Conservation (phyloP, 1,284 basidiomycete genomes). For the Sphaerobolus stellatus region DNA sequence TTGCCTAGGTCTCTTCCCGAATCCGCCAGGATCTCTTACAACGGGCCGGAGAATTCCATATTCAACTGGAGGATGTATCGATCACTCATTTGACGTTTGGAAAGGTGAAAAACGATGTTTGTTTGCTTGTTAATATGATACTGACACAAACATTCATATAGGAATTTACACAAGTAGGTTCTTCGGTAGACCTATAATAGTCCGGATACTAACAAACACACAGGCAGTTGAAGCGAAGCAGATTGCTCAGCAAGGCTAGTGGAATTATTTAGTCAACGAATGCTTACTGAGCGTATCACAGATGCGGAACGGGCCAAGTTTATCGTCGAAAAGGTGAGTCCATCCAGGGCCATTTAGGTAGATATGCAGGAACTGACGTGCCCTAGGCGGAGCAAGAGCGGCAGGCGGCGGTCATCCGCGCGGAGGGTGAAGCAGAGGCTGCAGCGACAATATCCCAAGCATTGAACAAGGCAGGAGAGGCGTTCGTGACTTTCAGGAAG, state of each 20-base stretch:
- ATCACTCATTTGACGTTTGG: slow-evolving; percentile 87
- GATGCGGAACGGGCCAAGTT: slow-evolving; percentile 99
- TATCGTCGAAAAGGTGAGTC: slow-evolving; percentile 89
- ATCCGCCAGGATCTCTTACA: slow-evolving; percentile 92
- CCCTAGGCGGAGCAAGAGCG: slow-evolving; percentile 94
- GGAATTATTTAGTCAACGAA: background rate
- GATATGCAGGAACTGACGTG: no score
- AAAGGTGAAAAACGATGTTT: slow-evolving; percentile 47
- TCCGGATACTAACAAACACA: background rate
- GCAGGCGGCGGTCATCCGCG: slow-evolving; percentile 96
- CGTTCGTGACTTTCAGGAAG: slow-evolving; percentile 91
- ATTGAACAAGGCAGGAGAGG: slow-evolving; percentile 93
- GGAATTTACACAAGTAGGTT: slow-evolving; percentile 74
- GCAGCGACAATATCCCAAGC: slow-evolving; percentile 90
- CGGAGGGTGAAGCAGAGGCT: slow-evolving; percentile 98
- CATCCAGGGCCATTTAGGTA: background rate
- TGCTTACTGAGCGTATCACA: slow-evolving; percentile 27
- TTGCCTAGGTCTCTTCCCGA: slow-evolving; percentile 77
- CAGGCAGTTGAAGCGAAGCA: slow-evolving; percentile 98
- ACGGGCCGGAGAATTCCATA: slow-evolving; percentile 95
- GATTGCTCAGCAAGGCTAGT: slow-evolving; percentile 88
- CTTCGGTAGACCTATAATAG: slow-evolving; percentile 9
- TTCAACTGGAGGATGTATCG: slow-evolving; percentile 95
- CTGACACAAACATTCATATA: slow-evolving; percentile 37
- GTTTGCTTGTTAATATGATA: slow-evolving; percentile 30